Base-by-base conservation (phyloP, 2,329 filamentous ascomycete species). In the Aspergillus hortae region DNA sequence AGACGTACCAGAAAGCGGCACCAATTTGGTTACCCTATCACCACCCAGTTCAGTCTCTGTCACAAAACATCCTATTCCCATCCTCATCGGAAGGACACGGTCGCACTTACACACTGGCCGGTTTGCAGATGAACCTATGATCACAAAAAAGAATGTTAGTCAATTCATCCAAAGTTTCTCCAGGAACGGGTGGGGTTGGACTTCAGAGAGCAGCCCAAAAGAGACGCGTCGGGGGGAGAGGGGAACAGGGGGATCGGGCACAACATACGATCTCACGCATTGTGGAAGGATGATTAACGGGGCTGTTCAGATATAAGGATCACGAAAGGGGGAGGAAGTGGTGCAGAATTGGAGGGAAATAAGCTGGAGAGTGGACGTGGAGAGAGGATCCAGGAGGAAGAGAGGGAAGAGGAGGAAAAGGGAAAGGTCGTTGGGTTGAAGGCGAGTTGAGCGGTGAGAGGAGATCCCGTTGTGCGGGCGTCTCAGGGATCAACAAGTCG, bases 1-100 rank as follows among this genome's bases (percentile, higher is more conserved):
- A 48, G 49, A 80, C 85, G 66, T 79, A 90, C 88, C 94, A 99
- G 86, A 99, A 99, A 80, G 94, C 94, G 83, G 94, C 94, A 92
- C 94, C 94, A 69, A 97, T 96, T 90, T 99, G 94, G 89, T 99
- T 99, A 86, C 94, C 94, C 92, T 96, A 69, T 58, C 17, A 17
- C 17, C 59, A 64, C 51, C 56, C 55, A 49, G 56, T 62, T 67
- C 60, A 68, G 62, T 60, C 44, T 53, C 46, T 45, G 43, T 44
- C 49, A 30, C 27, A 4, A 27, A 9, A 32, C 38, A 35, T 46
- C 45, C 27, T 6, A 27, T 49, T 2, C 40, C 27, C 27, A 36
- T 36, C 33, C 33, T 27, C 25, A 25, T 41, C 17, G 15, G 49
- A 19, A 25, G 38, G 43, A 54, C 43, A 46, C 43, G 32, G 41